Evolutionary conservation across 768 basidiomycete genomes (phyloP), one percentile per base, ranked within the genome.

Genomic region (Rhizopogon salebrosus): DNA sequence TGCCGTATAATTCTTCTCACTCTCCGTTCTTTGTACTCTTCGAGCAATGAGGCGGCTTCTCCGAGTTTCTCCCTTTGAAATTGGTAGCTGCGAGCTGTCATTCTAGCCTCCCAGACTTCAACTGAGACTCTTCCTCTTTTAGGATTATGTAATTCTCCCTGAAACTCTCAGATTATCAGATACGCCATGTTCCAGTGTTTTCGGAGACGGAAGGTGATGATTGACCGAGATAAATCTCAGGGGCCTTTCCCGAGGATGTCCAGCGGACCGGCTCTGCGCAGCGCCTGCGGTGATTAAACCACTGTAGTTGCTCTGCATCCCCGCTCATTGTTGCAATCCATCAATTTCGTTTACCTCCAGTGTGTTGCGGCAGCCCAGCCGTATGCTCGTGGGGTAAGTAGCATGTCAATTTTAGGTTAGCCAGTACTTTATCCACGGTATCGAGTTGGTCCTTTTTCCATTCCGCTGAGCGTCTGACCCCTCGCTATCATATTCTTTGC

Each of bases 111-210:
- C 69, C 63, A 34, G 60, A 53, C 48, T 67, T 68, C 53, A 62
- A 66, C 46, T 68, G 67, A 52, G 72, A 71, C 27, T 78, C 75
- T 49, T 69, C 61, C 57, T 79, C 77, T 48, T 49, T 65, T 46
- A 35, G 70, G 40, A 48, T 77, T 62, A n/a, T n/a, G n/a, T n/a
- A 4, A 65, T 59, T 46, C 67, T n/a, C n/a, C n/a, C n/a, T n/a
- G n/a, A 61, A 58, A 74, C 71, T 53, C 73, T 67, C 45, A 34
- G 31, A 34, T 34, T 34, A 6, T 23, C 14, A 16, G 29, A 34
- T 16, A 1, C 11, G 6, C 26, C 10, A 4, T 6, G n/a, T n/a
- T n/a, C n/a, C 9, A 18, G 18, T 20, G 14, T 14, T 31, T 13
- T 14, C 11, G 18, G 29, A 20, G 1, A 1, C 29, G 43, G 43